Evolutionary conservation across 495 filamentous ascomycete genomes (phyloP).

Genomic region (Penicillium samsonianum): DNA sequence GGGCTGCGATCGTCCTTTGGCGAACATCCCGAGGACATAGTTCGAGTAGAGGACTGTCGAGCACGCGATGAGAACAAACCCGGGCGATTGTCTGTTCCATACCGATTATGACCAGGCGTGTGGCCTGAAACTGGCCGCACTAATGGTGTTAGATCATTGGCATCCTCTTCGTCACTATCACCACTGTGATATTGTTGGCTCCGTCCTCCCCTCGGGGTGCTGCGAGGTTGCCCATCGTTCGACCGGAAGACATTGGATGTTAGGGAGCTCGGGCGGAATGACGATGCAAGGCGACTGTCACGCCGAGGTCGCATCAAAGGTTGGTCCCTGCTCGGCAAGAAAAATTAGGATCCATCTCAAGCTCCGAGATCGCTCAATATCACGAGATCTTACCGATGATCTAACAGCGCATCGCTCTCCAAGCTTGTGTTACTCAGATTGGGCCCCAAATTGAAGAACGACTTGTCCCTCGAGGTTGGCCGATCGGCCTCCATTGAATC

Average conservation of each 20-base stretch:
- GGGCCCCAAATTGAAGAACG: constrained; percentile 60
- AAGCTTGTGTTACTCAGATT: constrained; percentile 78
- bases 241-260: constrained; percentile 29
- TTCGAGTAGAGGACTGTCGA: constrained; percentile 34
- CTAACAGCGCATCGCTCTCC: constrained; percentile 76
- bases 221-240: constrained; percentile 28
- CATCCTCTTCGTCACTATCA: constrained; percentile 53
- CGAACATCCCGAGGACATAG: constrained; percentile 38
- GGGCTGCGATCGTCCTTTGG: constrained; percentile 33
- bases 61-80: constrained; percentile 32
- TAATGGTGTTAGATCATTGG: constrained; percentile 46
- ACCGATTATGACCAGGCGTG: constrained; percentile 30
- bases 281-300: constrained; percentile 52
- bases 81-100: constrained; percentile 42
- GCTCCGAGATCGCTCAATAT: not conserved
- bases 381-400: constrained; percentile 63
- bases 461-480: constrained; percentile 30
- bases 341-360: constrained; percentile 12
- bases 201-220: constrained; percentile 34
- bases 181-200: constrained; percentile 33
- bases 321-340: constrained; percentile 57
- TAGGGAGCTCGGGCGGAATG: constrained; percentile 48
- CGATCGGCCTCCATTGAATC: constrained; percentile 34
- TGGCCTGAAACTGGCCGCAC: constrained; percentile 33
- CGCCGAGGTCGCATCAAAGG: constrained; percentile 69